A percentile compares a stretch with the other conserved stretches of the same genome.
These are phyloP conservation scores for Metschnikowia chrysomelidarum DNA, from an alignment of 805 yeast species.

Conservation along the genomic window DNA sequence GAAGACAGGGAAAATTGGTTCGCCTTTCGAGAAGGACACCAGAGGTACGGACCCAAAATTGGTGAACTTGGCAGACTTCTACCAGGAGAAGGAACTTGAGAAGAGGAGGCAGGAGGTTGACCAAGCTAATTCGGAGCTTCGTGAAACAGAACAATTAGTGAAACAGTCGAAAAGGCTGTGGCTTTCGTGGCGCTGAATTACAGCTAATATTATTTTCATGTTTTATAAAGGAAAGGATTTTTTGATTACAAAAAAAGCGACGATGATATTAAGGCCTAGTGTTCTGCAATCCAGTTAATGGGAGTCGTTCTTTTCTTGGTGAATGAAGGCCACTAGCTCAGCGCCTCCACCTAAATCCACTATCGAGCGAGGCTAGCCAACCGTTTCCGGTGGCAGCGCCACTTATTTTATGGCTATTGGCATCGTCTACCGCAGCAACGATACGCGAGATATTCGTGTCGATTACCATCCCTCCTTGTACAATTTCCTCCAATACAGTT, in stretches of 20 bases:
- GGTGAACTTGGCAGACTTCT: conserved; percentile 46
- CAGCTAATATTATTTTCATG: background rate
- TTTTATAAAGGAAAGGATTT: too few species aligned
- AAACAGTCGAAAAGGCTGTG: conserved; percentile 25
- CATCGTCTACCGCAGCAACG: conserved; percentile 79
- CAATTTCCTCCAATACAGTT: conserved; percentile 85
- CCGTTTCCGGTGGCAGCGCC: conserved; percentile 15
- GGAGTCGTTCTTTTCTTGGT: too few species aligned
- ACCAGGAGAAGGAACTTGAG: conserved; percentile 45
- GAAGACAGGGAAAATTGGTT: conserved; percentile 69
- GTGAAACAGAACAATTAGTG: conserved; percentile 18
- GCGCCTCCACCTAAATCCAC: conserved; percentile 18
- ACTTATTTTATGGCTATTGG: conserved; percentile 49
- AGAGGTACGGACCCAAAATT: conserved; percentile 34
- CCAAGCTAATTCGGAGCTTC: conserved; percentile 16
- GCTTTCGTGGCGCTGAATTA: conserved; percentile 19
- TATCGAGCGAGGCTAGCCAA: conserved; percentile 28
- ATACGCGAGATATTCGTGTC: conserved; percentile 84
- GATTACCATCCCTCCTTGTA: conserved; percentile 97
- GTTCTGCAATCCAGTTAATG: too few species aligned
- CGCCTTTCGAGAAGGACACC: conserved; percentile 62
- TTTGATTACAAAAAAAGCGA: too few species aligned
- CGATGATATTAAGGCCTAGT: too few species aligned
- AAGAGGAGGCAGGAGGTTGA: conserved; percentile 34
- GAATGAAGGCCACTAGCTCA: conserved; percentile 2